Evolutionary conservation across 2,329 filamentous ascomycete genomes (phyloP).

Genomic region (Nigrospora oryzae): DNA sequence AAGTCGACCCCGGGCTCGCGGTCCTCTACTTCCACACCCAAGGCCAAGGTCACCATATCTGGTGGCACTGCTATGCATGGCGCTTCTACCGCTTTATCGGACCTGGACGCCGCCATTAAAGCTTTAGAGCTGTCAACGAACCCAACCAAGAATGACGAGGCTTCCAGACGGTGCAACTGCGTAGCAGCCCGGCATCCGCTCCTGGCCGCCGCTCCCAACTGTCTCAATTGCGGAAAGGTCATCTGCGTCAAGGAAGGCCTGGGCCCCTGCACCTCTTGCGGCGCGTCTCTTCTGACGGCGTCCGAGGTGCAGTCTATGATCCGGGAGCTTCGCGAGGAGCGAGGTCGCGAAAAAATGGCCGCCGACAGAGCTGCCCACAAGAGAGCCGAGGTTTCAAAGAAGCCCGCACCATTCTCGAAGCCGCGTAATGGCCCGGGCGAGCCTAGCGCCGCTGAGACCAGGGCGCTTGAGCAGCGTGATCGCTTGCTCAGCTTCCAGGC

Average conservation of each 20-base stretch:
- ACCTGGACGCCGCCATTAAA: slow-evolving; percentile 74
- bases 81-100: slow-evolving; percentile 62
- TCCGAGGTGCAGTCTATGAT: slow-evolving; percentile 82
- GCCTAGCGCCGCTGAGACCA: slow-evolving; percentile 50
- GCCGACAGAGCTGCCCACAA: slow-evolving; percentile 66
- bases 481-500: slow-evolving; percentile 75
- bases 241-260: slow-evolving; percentile 91
- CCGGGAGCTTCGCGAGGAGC: slow-evolving; percentile 71
- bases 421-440: slow-evolving; percentile 27
- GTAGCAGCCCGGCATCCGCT: slow-evolving; percentile 82
- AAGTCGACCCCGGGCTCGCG: slow-evolving; percentile 43
- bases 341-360: slow-evolving; percentile 78
- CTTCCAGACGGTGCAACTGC: slow-evolving; percentile 70
- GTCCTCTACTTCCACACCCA: slow-evolving; percentile 42
- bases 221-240: slow-evolving; percentile 85
- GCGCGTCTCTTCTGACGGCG: slow-evolving; percentile 59
- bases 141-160: slow-evolving; percentile 54
- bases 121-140: slow-evolving; percentile 89
- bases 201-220: slow-evolving; percentile 87
- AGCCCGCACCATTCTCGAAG: slow-evolving; percentile 50
- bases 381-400: slow-evolving; percentile 54
- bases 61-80: slow-evolving; percentile 79
- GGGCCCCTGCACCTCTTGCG: slow-evolving; percentile 89
- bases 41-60: slow-evolving; percentile 63
- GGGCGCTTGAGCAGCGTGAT: slow-evolving; percentile 72